Base-by-base conservation (phyloP, 2,329 filamentous ascomycete species). In the Penicillium sp. region DNA sequence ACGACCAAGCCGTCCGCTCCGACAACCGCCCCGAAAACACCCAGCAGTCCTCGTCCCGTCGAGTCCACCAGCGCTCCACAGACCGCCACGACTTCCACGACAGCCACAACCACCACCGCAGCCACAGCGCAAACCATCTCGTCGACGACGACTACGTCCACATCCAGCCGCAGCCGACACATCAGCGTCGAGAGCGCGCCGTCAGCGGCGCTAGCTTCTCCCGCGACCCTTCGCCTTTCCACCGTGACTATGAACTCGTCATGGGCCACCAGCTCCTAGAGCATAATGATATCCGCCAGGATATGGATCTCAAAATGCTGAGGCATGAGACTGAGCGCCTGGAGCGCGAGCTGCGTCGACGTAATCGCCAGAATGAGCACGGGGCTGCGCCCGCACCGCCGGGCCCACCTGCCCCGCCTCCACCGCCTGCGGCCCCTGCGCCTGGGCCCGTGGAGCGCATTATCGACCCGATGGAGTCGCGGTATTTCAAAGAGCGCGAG, bases 271-370 rank as follows among this genome's bases (percentile, higher is more conserved):
- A 68, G 1, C 14, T 74, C 16, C 63, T 75, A 27, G 67, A 73
- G 61, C 60, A 60, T 45, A 68, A 68, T 39, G 69, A 75, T 54
- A 43, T 64, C 9, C 67, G 67, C 3, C 71, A 73, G 50, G 70
- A 73, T 53, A 32, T 73, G 29, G 68, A 74, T 55, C 61, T 73
- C 47, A 60, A 65, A 38, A 70, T 65, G 39, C 70, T 69, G 47
- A 71, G 71, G 61, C 66, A 66, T 58, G 71, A 75, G 54, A 71
- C 74, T 42, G 67, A 71, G 47, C 61, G 67, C 5, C 43, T 75
- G 51, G 69, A 73, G 62, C 65, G 69, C 4, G 58, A 74, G 43
- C 61, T 74, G 34, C 24, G 24, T 6, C 5, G 24, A 27, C 24
- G 24, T 5, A 27, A 27, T 8, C 24, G 24, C 5, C 5, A 5